Evolutionary conservation across 2,329 filamentous ascomycete species (phyloP), one percentile per base, ranked within the genome.

Genomic region (Cytospora piceae): DNA sequence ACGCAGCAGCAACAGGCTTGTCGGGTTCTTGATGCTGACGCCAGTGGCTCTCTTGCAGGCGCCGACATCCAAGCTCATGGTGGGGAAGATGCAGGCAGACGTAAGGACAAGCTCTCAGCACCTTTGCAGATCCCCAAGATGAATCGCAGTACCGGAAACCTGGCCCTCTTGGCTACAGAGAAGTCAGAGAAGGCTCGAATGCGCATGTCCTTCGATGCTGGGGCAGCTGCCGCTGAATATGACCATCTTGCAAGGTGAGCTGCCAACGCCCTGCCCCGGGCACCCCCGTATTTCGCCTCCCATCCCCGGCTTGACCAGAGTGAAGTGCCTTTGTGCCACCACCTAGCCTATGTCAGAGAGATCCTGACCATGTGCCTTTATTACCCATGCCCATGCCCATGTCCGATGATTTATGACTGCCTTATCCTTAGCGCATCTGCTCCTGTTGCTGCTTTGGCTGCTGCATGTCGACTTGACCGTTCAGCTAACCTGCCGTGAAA

Each of bases 171-270:
- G 69, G 75, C 75, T 69, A 34, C 61, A 61, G 82, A 85, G 67
- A 77, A 72, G n/a, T 77, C 85, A 59, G 86, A 89, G 70, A 86
- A 84, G 69, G 82, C 83, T 70, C 82, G 86, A 79, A 83, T 88
- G 75, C 89, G 90, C 68, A 89, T 92, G 78, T 94, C 92, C 59
- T 88, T 94, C 74, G 93, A 95, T 76, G 88, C 87, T 65, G 85
- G 88, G 61, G 82, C 86, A 67, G 82, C 85, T 70, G 77, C 78
- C 68, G 74, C 77, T 72, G 90, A 91, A 71, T 87, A 87, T 78
- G 91, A 94, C 76, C 81, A 86, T 72, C 81, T 92, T 77, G 84
- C 90, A 78, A 93, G 91, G 92, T 95, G 78, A 77, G 87, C 80
- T 42, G 8, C 46, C 60, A 46, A 34, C 63, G 24, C 60, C 58